These are phyloP conservation scores for Globisporangium cystogenes DNA, from an alignment of 352 stramenopile species.

Conservation along the genomic window DNA sequence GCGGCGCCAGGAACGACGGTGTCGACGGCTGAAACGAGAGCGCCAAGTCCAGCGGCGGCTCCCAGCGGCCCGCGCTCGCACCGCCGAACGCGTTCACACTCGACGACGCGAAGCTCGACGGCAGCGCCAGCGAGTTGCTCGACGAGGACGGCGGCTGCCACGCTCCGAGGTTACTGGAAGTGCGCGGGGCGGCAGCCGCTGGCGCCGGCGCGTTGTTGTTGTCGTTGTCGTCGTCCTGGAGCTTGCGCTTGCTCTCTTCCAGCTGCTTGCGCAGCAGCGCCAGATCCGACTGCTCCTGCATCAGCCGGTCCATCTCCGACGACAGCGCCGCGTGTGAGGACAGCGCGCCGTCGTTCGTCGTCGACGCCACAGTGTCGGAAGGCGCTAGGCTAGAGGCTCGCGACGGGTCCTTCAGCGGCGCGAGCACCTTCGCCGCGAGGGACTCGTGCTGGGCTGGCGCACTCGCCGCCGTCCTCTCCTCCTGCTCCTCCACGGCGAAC, in stretches of 20 bases:
- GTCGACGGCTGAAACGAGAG: constrained; percentile 7
- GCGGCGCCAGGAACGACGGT: not conserved
- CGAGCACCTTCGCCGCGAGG: constrained; percentile 32
- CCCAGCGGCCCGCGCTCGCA: constrained; percentile 9
- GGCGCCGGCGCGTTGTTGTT: too few relatives aligned
- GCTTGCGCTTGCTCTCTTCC: constrained; percentile 62
- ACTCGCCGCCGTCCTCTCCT: not conserved
- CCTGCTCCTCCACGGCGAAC: not conserved
- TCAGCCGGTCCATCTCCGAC: constrained; percentile 48
- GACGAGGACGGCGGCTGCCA: constrained; percentile 2
- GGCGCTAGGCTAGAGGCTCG: constrained; percentile 1
- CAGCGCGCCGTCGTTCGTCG: constrained; percentile 18
- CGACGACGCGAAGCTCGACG: constrained; percentile 12
- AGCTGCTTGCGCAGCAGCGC: constrained; percentile 49
- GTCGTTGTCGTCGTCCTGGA: constrained; percentile 28
- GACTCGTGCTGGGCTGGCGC: constrained; percentile 10
- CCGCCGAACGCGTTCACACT: not conserved
- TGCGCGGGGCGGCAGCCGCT: too few relatives aligned
- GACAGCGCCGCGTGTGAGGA: constrained; percentile 14
- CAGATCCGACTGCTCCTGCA: constrained; percentile 70
- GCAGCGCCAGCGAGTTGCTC: not conserved
- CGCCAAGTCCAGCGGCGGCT: constrained; percentile 4
- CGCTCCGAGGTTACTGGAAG: not conserved
- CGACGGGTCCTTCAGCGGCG: constrained; percentile 22
- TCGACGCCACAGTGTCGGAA: constrained; percentile 12